Evolutionary conservation across 2,329 filamentous ascomycete species (phyloP), one percentile per base, ranked within the genome.

Genomic region (Verticillium zaregamsianum): DNA sequence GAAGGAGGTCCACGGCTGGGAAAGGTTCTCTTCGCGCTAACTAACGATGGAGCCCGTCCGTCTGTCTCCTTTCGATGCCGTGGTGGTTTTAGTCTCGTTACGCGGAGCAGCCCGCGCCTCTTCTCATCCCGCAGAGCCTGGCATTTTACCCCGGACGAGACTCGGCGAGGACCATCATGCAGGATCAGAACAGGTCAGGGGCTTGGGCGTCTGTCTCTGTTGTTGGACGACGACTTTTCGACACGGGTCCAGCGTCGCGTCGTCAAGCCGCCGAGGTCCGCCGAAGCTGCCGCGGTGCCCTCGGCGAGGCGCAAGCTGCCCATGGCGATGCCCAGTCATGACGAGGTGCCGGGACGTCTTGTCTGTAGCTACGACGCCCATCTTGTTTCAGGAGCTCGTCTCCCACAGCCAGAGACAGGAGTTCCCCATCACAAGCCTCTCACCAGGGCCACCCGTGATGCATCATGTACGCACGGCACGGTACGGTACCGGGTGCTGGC

Each of bases 361-460:
- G 63, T 59, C 56, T 58, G 33, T 61, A 55, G 49, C 57, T 39
- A 60, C 59, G 23, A 60, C 63, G 60, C 56, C 59, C 62, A 62
- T 64, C 56, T 61, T 58, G 63, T 66, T 65, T 66, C 63, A 62
- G 20, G 62, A 55, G 40, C 56, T 57, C 55, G 62, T 64, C 62
- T 62, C 25, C 60, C 63, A 58, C 60, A 60, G 57, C 49, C 45
- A 39, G 57, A 57, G 59, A 64, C 63, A 63, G 60, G 60, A 62
- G 28, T 5, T 28, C 28, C 59, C 49, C 62, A 62, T 49, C 45
- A 25, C 20, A 49, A 8, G 20, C 45, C 45, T 25, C 45, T 17
- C 45, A 20, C 8, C 45, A n/a, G 60, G 54, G 58, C 62, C 40
- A 59, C 37, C 49, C 35, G 58, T 45, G 61, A 62, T 58, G 62